Evolutionary conservation across 2,329 filamentous ascomycete genomes (phyloP), one percentile per base, ranked within the genome.

Genomic region (Aspergillus melleus): DNA sequence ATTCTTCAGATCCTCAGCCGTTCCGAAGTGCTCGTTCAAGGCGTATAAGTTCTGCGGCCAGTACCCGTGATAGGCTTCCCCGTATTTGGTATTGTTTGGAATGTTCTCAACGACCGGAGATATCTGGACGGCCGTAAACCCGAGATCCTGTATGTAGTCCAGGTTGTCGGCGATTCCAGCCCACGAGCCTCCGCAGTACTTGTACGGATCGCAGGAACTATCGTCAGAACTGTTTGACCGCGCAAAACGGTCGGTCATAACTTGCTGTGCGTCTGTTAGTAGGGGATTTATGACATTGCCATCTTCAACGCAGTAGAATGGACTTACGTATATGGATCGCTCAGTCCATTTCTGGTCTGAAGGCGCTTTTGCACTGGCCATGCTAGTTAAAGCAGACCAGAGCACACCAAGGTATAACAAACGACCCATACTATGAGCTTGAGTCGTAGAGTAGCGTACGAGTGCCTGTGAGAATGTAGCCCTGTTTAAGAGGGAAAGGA

Each of bases 131-230:
- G 70, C 77, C 67, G 64, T 63, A 49, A 81, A 81, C 2, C 79
- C 79, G 57, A 80, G 70, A 24, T 67, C 72, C 57, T 80, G 70
- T 62, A 82, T 81, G 64, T 82, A 82, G 64, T 81, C 79, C n/a
- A 81, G 68, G 52, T 79, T 59, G 61, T 83, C 79, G 64, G 82
- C 79, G 30, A 89, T 78, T 6, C 87, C 87, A 55, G 77, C 72
- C 68, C 83, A 89, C 0, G 83, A 85, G 16, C 87, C 87, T 46
- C 85, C 85, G 64, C 87, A 89, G 72, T 87, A 88, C 26, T 71
- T 69, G 29, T 39, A 59, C 8, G 54, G 53, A 50, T 64, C 56
- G 49, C 62, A 66, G 2, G 61, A 24, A 3, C 52, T 26, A n/a
- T 60, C 49, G 47, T 56, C 9, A 12, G 75, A n/a, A 6, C 14